A percentile compares a stretch with the other conserved stretches of the same genome.
phyloP scores from a whole-genome alignment of 352 stramenopile species.

The Pythium aphanidermatum region DNA sequence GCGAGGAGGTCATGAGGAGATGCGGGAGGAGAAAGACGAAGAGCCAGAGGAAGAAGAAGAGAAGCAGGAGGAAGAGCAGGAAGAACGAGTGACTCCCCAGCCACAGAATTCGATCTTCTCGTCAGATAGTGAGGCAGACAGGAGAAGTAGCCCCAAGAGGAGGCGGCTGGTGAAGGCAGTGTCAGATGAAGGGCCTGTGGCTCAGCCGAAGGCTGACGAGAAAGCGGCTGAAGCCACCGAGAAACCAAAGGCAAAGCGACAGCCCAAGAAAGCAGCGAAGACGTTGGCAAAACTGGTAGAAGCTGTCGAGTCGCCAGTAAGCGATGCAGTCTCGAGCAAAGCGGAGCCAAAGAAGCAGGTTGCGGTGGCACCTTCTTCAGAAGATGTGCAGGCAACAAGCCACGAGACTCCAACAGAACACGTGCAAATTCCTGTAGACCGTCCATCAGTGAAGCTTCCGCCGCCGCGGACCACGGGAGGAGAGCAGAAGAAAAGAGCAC shows the following conservation, averaged over 20 bases:
- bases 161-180: background rate
- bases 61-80: background rate
- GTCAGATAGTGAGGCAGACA: constrained; percentile 16
- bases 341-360: constrained; percentile 11
- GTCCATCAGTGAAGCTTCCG: background rate
- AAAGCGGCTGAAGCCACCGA: background rate
- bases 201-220: background rate
- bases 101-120: constrained; percentile 16
- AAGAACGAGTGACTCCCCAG: background rate
- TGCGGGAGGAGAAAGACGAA: constrained; percentile 1
- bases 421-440: no score
- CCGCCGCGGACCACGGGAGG: no score
- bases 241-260: background rate
- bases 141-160: background rate
- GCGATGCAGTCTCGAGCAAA: background rate
- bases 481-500: constrained; percentile 35
- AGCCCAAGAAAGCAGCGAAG: no score
- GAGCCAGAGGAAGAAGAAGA: background rate
- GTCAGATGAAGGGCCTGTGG: background rate
- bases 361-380: constrained; percentile 3
- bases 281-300: background rate
- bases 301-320: background rate
- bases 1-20: background rate
- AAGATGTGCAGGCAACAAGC: background rate
- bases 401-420: no score